These are phyloP conservation scores for Pleurotus tuoliensis DNA, from an alignment of 768 basidiomycete genomes.

Conservation along the genomic window DNA sequence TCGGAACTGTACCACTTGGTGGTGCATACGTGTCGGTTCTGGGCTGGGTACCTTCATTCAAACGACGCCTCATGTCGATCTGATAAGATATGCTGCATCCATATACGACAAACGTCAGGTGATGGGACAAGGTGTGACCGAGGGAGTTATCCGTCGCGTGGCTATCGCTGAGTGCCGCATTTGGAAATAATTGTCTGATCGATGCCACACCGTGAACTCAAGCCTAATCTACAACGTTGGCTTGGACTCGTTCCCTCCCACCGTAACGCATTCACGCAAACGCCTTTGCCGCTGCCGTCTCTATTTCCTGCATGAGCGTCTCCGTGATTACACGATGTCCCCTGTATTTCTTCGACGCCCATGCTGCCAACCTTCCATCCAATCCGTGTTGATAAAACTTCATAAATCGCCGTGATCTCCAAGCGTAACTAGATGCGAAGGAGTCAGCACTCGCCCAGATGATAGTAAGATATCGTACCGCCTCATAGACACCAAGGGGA, in stretches of 20 bases:
- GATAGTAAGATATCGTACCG: conserved; percentile 7
- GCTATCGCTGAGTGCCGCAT: no score
- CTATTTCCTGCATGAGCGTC: no score
- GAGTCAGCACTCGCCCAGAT: not conserved
- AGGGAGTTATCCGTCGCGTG: no score
- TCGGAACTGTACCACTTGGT: not conserved
- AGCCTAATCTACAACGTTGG: no score
- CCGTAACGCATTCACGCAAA: no score
- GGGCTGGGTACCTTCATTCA: not conserved
- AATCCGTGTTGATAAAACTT: conserved; percentile 18
- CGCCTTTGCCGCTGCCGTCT: no score
- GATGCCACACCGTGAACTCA: no score
- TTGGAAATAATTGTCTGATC: no score
- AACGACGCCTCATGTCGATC: conserved; percentile 2
- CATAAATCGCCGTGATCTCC: conserved; percentile 16
- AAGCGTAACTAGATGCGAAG: conserved; percentile 17
- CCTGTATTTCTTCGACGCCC: conserved; percentile 21
- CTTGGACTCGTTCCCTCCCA: no score
- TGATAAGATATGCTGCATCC: not conserved
- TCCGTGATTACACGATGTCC: conserved; percentile 17
- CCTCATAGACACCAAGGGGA: conserved; percentile 23
- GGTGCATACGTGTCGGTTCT: conserved; percentile 2
- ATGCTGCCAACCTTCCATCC: conserved; percentile 17
- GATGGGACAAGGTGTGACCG: no score
- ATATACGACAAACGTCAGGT: no score